Evolutionary conservation across 345 rosid species (phyloP).

Genomic region (Citrus maxima): DNA sequence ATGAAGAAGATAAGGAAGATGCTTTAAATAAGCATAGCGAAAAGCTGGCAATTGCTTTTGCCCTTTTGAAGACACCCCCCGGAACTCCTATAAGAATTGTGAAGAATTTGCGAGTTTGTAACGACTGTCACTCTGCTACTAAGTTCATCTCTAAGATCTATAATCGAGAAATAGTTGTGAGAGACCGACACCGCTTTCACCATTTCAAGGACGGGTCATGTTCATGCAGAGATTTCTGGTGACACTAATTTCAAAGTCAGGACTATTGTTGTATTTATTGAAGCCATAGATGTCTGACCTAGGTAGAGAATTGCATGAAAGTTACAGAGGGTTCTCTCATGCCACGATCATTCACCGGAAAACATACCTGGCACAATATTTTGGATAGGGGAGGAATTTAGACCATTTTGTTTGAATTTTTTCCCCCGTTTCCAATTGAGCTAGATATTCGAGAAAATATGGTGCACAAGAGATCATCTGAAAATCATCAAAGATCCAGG

Average conservation of each 20-base stretch:
- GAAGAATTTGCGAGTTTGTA: conserved; percentile 53
- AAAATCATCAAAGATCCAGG: not conserved
- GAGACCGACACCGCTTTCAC: conserved; percentile 51
- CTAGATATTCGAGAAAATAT: not conserved
- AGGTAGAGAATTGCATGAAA: not conserved
- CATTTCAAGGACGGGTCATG: conserved; percentile 57
- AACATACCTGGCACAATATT: not conserved
- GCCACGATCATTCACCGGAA: not conserved
- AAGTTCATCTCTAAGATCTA: conserved; percentile 42
- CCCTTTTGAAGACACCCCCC: conserved; percentile 43
- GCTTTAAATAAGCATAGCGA: conserved; percentile 56
- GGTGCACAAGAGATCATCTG: not conserved
- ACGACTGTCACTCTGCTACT: conserved; percentile 56
- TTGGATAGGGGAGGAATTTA: not conserved
- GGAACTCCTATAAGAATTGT: conserved; percentile 49
- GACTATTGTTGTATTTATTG: not conserved
- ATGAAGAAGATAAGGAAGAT: conserved; percentile 59
- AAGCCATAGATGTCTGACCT: not conserved
- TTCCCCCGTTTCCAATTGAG: not conserved
- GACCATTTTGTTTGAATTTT: not conserved
- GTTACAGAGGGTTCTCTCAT: not conserved
- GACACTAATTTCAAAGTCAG: not conserved
- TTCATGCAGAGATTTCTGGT: conserved; percentile 58
- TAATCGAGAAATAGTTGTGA: conserved; percentile 44
- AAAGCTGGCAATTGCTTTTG: conserved; percentile 60